phyloP scores from a whole-genome alignment of 257 asterid genomes.

The Salvia splendens region DNA sequence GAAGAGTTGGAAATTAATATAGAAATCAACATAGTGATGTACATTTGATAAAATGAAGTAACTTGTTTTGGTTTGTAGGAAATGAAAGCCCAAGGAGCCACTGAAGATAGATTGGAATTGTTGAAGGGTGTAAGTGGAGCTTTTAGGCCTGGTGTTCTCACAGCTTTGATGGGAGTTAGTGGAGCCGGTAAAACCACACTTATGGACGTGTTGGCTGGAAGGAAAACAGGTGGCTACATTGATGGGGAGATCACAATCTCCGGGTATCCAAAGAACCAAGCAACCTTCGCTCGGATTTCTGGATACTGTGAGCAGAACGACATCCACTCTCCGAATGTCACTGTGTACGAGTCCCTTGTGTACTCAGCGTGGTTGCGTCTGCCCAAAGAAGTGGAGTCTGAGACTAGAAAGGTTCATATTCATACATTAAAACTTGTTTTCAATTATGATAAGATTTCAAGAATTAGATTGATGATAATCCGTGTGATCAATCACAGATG shows the following conservation, averaged over 20 bases:
- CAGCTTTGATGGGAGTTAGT: conserved; percentile 67
- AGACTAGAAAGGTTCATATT: conserved; percentile 43
- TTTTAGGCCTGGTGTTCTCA: conserved; percentile 58
- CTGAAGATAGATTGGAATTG: conserved; percentile 44
- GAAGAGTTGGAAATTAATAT: not conserved
- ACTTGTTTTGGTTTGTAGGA: conserved; percentile 33
- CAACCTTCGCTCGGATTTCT: conserved; percentile 37
- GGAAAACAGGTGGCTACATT: conserved; percentile 64
- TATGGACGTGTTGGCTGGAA: conserved; percentile 61
- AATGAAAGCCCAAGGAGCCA: conserved; percentile 52
- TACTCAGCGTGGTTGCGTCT: conserved; percentile 58
- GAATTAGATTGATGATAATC: not conserved
- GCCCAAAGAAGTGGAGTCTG: conserved; percentile 45
- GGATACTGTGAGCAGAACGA: conserved; percentile 45
- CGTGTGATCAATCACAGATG: conserved; percentile 33
- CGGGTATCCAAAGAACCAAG: conserved; percentile 51
- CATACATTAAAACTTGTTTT: no score
- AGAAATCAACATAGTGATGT: no score
- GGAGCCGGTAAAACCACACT: conserved; percentile 67
- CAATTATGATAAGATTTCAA: no score
- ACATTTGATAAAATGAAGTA: not conserved
- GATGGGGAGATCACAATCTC: conserved; percentile 53
- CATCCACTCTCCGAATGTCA: conserved; percentile 39
- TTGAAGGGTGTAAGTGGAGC: conserved; percentile 56
- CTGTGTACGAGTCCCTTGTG: conserved; percentile 40